phyloP scores from a whole-genome alignment of 2,329 filamentous ascomycete species.

The Colletotrichum sublineola region DNA sequence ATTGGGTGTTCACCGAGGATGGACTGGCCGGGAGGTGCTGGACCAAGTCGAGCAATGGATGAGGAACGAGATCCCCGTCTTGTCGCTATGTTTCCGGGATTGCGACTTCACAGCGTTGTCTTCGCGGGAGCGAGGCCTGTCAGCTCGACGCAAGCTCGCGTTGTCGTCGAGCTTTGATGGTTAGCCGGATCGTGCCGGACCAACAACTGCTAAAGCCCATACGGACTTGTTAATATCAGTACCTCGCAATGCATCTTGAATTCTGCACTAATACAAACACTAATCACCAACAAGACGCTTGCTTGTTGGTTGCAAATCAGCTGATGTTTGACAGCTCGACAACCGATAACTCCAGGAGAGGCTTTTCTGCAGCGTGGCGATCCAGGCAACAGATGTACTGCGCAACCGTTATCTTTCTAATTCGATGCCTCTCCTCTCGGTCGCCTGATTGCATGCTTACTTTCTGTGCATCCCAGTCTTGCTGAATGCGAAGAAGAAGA shows the following conservation, averaged over 20 bases:
- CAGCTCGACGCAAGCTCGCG: background rate
- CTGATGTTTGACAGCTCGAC: constrained; percentile 20
- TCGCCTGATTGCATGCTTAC: constrained; percentile 3
- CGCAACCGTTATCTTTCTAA: constrained; percentile 4
- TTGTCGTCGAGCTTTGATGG: no score
- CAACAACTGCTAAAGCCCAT: background rate
- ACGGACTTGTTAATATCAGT: background rate
- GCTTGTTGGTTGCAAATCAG: constrained; percentile 20
- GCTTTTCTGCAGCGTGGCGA: constrained; percentile 11
- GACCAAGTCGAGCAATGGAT: background rate
- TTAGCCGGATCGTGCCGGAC: background rate
- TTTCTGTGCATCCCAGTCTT: constrained; percentile 6
- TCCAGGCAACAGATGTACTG: background rate
- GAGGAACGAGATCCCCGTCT: background rate
- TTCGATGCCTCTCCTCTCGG: constrained; percentile 10
- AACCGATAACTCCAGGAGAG: constrained; percentile 1
- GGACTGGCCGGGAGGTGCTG: background rate
- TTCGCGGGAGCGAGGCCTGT: background rate
- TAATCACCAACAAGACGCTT: background rate
- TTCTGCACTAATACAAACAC: background rate
- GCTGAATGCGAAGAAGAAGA: background rate
- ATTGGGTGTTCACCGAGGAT: constrained; percentile 15
- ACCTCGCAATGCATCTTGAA: background rate
- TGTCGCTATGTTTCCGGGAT: background rate
- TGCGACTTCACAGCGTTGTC: background rate